Base-by-base conservation (phyloP, 345 rosid genomes). In the Cardamine occulta region DNA sequence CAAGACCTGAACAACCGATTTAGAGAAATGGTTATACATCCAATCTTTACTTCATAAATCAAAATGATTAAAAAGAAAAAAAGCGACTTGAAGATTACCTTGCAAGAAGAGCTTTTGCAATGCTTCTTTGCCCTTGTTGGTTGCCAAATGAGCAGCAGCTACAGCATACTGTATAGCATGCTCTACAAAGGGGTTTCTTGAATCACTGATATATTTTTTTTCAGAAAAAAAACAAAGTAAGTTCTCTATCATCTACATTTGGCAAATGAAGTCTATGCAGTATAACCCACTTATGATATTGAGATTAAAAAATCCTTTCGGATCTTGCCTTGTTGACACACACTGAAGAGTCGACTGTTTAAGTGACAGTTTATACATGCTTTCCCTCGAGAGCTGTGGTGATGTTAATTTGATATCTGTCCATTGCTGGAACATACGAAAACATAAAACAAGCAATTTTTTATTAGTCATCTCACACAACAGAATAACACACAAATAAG, bases 301-400 rank as follows among this genome's bases (percentile, higher is more conserved):
- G 64, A 13, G 7, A 49, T 17, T 6, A 28, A 5, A 2, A 8
- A 76, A 32, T 15, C 44, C 68, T 64, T 53, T 28, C n/a, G 76
- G 73, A 76, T 57, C 87, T 85, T 80, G 70, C 99, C 96, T 93
- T 44, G 86, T 82, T 69, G 94, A 88, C 44, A 81, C 84, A 49
- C 77, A 63, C 65, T 88, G 93, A 68, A 95, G 89, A 37, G 80
- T 84, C 62, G 85, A 82, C 70, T 84, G 73, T 65, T 87, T 89
- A 66, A 88, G 73, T 10, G 96, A 88, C 79, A 95, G 53, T 80
- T 93, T 93, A 68, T 85, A 95, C 73, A 53, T 80, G 89, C 87
- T 88, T 84, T 93, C 93, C 82, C 99, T 85, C 74, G 85, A 80
- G 63, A 95, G 92, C 77, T 95, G 98, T 48, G 99, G 98, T 44